These are phyloP conservation scores for Tuber microsphaerosporum DNA, from an alignment of 495 filamentous ascomycete genomes.

Conservation along the genomic window DNA sequence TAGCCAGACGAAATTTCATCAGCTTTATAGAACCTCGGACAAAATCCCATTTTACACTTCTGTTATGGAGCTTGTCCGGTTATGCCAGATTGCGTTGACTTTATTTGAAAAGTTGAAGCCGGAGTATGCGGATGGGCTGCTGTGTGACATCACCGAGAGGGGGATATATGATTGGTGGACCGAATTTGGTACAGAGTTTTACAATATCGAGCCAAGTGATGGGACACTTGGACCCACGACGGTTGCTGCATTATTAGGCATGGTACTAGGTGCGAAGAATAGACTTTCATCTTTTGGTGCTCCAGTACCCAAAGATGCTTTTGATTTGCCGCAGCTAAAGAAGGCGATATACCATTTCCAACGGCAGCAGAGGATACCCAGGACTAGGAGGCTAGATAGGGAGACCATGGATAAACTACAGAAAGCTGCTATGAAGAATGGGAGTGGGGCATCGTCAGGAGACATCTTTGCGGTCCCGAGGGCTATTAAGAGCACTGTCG, in stretches of 20 bases:
- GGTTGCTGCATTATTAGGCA: constrained; percentile 77
- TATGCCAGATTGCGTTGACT: constrained; percentile 82
- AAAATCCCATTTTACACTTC: constrained; percentile 65
- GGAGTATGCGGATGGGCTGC: constrained; percentile 85
- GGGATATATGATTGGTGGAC: constrained; percentile 95
- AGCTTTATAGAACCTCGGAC: constrained; percentile 80
- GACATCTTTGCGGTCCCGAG: constrained; percentile 65
- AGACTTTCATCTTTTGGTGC: constrained; percentile 69
- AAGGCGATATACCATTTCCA: constrained; percentile 81
- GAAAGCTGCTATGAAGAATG: constrained; percentile 75
- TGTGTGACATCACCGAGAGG: constrained; percentile 87
- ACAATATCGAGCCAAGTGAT: constrained; percentile 84
- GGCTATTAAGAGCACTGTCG: constrained; percentile 90
- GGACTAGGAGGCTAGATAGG: constrained; percentile 71
- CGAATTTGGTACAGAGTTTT: constrained; percentile 82
- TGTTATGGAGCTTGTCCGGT: constrained; percentile 82
- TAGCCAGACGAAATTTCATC: constrained; percentile 83
- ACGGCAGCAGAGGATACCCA: constrained; percentile 72
- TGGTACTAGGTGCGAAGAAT: constrained; percentile 83
- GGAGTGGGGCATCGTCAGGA: constrained; percentile 62
- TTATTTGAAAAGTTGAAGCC: constrained; percentile 78
- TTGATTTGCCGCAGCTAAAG: constrained; percentile 74
- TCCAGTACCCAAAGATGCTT: constrained; percentile 83
- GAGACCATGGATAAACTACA: constrained; percentile 76
- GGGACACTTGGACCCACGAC: constrained; percentile 87